Conservation (phyloP, 176 grass and related monocot genomes). For the Themeda triandra region DNA sequence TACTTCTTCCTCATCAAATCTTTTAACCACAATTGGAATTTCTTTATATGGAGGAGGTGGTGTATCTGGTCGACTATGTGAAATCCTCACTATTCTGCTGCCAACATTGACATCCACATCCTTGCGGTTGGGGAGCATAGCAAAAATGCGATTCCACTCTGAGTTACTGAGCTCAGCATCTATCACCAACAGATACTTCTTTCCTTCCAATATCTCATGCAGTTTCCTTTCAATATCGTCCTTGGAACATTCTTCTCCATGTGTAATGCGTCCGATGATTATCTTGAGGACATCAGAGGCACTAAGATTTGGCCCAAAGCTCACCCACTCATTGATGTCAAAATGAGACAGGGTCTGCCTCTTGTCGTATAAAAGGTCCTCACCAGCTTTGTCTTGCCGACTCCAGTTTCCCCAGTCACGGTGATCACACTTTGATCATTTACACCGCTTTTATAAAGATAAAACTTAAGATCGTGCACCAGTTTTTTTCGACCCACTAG, state of each 20-base stretch:
- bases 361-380: too few relatives aligned
- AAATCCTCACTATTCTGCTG: constrained; percentile 28
- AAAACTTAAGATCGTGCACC: neutral
- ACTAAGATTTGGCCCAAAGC: too few relatives aligned
- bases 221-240: neutral
- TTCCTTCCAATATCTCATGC: too few relatives aligned
- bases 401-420: too few relatives aligned
- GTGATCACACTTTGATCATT: neutral
- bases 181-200: too few relatives aligned
- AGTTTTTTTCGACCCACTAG: neutral
- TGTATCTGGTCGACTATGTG: neutral
- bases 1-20: neutral
- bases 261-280: too few relatives aligned
- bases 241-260: too few relatives aligned
- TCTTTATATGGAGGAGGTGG: neutral
- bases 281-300: too few relatives aligned
- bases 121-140: neutral
- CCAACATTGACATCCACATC: neutral
- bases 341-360: too few relatives aligned
- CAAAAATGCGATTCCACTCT: neutral
- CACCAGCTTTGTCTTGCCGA: too few relatives aligned
- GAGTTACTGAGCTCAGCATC: too few relatives aligned
- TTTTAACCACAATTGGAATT: neutral
- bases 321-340: too few relatives aligned
- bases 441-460: neutral